Evolutionary conservation across 2,329 filamentous ascomycete species (phyloP), one percentile per base, ranked within the genome.

Genomic region (Colletotrichum sp.): DNA sequence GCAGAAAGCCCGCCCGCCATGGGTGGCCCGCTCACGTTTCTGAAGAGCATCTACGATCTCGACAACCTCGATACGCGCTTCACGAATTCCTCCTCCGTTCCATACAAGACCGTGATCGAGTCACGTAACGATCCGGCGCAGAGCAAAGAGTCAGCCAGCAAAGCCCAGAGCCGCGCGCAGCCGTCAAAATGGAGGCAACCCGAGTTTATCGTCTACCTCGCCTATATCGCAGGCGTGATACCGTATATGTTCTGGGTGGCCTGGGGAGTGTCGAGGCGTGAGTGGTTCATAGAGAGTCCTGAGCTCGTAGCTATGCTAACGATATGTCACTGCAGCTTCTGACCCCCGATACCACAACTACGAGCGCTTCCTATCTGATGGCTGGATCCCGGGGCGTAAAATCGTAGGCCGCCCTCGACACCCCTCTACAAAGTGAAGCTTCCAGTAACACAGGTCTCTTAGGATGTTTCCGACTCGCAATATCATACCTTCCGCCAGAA

Each of bases 211-310:
- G 80, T 96, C 70, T 98, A 99, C 87, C 94, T 93, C 79, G 64
- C 94, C 25, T 85, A 95, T 78, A 91, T 98, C 80, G 77, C 89
- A 34, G 82, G 91, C 8, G 89, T 88, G 71, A 89, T 98, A 30
- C 95, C 95, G 11, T 90, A 93, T 80, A 99, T 99, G 96, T 95
- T 98, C 85, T 98, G 95, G 88, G 89, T 93, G n/a, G 93, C 94
- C 12, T 94, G 96, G 79, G 91, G 95, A 85, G 95, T 98, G 61
- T 99, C 97, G 28, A 91, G 93, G 85, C 90, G 96, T 96, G 85
- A 74, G 89, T 87, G 55, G 15, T 5, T 39, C 8, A 32, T 32
- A 15, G 13, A 52, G 44, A 13, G 6, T 12, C 3, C 12, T 32
- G 19, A 39, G 13, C 19, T 27, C 15, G 19, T 30, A 68, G 11